Percentiles rank a stretch among this genome's conserved stretches.
phyloP scores from a whole-genome alignment of 805 yeast species.

The Wickerhamiella sorbophila region DNA sequence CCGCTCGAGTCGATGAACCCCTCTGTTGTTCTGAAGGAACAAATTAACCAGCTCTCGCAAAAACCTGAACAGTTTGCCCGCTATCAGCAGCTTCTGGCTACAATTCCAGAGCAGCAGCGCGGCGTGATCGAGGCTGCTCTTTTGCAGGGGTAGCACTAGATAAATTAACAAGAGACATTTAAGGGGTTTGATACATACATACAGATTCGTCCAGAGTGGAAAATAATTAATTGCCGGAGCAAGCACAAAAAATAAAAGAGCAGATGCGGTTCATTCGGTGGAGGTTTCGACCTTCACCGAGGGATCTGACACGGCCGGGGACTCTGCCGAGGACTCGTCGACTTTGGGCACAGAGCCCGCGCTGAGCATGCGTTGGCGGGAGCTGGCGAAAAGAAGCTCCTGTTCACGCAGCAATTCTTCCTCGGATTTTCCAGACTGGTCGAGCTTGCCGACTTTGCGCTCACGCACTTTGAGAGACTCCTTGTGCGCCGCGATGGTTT shows the following conservation, averaged over 20 bases:
- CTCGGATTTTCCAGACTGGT: slow-evolving; percentile 80
- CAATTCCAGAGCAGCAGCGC: slow-evolving; percentile 27
- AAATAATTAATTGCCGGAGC: no score
- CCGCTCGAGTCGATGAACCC: slow-evolving; percentile 68
- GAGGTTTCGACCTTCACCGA: no score
- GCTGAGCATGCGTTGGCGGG: slow-evolving; percentile 18
- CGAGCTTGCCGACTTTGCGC: slow-evolving; percentile 81
- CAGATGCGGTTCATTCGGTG: no score
- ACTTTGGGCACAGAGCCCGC: not conserved
- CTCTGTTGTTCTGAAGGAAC: slow-evolving; percentile 47
- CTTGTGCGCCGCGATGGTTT: slow-evolving; percentile 72
- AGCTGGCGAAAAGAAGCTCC: slow-evolving; percentile 62
- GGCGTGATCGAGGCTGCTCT: slow-evolving; percentile 19
- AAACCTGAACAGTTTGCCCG: slow-evolving; percentile 22
- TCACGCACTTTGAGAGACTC: slow-evolving; percentile 76
- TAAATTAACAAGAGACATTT: not conserved
- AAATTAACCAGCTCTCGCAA: slow-evolving; percentile 36
- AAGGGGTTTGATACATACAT: no score
- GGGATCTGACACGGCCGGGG: no score
- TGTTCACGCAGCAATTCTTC: slow-evolving; percentile 87
- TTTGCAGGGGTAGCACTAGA: slow-evolving; percentile 1
- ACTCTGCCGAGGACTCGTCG: not conserved
- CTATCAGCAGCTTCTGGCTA: slow-evolving; percentile 37
- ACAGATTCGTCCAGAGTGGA: no score
- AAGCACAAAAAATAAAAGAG: no score